Evolutionary conservation across 495 filamentous ascomycete species (phyloP), one percentile per base, ranked within the genome.

Genomic region (Echria macrotheca): DNA sequence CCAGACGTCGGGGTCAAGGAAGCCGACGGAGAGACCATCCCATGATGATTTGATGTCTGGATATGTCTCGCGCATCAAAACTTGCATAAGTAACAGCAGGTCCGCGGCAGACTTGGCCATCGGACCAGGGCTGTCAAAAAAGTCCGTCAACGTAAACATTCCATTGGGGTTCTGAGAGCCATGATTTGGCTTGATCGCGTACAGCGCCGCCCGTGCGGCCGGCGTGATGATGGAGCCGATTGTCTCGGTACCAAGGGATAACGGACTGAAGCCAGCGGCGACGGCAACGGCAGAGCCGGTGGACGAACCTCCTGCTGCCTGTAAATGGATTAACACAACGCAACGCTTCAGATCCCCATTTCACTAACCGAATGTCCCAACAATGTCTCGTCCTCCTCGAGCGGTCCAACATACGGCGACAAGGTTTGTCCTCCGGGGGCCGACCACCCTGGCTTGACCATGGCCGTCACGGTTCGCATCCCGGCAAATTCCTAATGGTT

Each of bases 171-270:
- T 38, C 26, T 59, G 28, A 2, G 44, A 21, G 1, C 48, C 47
- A 4, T 42, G 9, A 1, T 48, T 55, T 1, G 54, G 40, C 47
- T 63, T 61, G 17, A 61, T 17, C 11, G 60, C 66, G 46, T 76
- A 77, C 9, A 78, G 47, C 1, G 64, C 70, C 9, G 69, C 67
- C 2, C 66, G 50, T n/a, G 54, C 65, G 1, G 70, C 63, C 0
- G 75, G 70, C 2, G 43, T 45, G 11, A 73, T 42, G 15, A 76
- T 61, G 2, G 71, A 77, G 0, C 73, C 70, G 41, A 68, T 61
- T 2, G 74, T 75, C 41, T 79, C 76, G 4, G 72, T 71, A 0
- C 74, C 75, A 0, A 79, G 47, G 0, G 71, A 42, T 10, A 74
- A 43, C 0, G 73, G 65, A 2, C 66, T 58, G 19, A 69, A 73